Evolutionary conservation across 768 basidiomycete species (phyloP), one percentile per base, ranked within the genome.

Genomic region (Gloeopeniophorella convolvens): DNA sequence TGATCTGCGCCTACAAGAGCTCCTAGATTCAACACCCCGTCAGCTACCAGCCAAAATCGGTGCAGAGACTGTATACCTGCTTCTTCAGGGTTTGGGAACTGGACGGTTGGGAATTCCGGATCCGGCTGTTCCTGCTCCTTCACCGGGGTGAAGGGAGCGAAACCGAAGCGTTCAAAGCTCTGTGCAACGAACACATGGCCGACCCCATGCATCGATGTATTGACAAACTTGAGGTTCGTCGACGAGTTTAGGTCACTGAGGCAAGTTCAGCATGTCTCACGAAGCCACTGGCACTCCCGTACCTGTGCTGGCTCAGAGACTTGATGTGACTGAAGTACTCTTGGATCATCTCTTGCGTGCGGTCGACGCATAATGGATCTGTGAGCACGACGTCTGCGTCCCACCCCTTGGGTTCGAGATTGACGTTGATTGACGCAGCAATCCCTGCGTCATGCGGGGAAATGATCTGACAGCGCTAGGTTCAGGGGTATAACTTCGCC

Each of bases 181-280:
- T 70, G 63, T 7, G 64, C 66, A 33, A 80, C 72, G 58, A 85
- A 84, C 4, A 70, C 65, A 63, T 91, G 76, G 57, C 89, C 82
- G 45, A 94, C 91, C 0, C 91, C 91, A 59, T 94, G 91, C 85
- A 94, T 83, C 0, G 90, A 85, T 0, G 92, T 94, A 61, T 90
- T 89, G 16, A 89, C 85, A 57, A 93, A 89, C 57, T 72, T 77
- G 54, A 83, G 50, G 4, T 67, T 31, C 1, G 67, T 60, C 5
- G 59, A 55, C 0, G 66, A 56, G 55, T 78, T 81, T 21, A 72
- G 50, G 41, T 54, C 32, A 36, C 70, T 74, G 47, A 20, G 23
- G n/a, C n/a, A 26, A 1, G n/a, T 48, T 13, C 24, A 48, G 28
- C 21, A 28, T 15, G 23, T 35, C 6, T 6, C 6, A 21, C 24